Base-by-base conservation (phyloP, 305 asterid genomes). In the Fraxinus albicans region DNA sequence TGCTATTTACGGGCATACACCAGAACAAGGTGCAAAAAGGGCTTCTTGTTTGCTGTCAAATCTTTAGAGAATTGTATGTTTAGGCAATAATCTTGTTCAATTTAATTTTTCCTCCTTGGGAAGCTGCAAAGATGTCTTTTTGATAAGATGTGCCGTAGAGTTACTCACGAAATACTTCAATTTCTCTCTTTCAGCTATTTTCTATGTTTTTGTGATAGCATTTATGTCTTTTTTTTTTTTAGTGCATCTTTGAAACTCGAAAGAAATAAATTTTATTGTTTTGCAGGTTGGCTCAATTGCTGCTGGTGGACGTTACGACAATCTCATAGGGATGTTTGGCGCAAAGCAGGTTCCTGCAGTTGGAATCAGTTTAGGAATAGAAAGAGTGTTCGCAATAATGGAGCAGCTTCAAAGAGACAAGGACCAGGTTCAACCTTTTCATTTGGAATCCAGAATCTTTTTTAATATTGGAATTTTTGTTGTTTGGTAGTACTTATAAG, bases 291-390 rank as follows among this genome's bases (percentile, higher is more conserved):
- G 99, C 81, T 90, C 99, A 3, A 93, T 96, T 83, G 99, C 97
- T 83, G 98, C 99, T 74, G 98, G 99, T 79, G 98, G 99, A 36
- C 95, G 98, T n/a, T 94, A 94, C 40, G 99, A 96, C 86, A 91
- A 92, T 87, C 96, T 96, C 36, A 91, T 96, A 80, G 98, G 87
- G 67, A 90, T 89, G 95, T 93, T 94, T 84, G 97, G 99, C 84
- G 81, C 92, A 21, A 93, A 94, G 86, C 95, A 88, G 87, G 97
- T 96, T 81, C 98, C 99, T 73, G 94, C 98, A 8, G 94, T 94
- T 85, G 98, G 98, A 78, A 89, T 94, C 86, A 94, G 99, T 89
- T 86, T 96, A 81, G 99, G 99, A 81, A 94, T 96, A 79, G 99
- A 96, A 87, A 88, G 98, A 79, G 99, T 93, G 9, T 93, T 96